phyloP scores from a whole-genome alignment of 2,329 filamentous ascomycete species.

The Colletotrichum tropicicola region DNA sequence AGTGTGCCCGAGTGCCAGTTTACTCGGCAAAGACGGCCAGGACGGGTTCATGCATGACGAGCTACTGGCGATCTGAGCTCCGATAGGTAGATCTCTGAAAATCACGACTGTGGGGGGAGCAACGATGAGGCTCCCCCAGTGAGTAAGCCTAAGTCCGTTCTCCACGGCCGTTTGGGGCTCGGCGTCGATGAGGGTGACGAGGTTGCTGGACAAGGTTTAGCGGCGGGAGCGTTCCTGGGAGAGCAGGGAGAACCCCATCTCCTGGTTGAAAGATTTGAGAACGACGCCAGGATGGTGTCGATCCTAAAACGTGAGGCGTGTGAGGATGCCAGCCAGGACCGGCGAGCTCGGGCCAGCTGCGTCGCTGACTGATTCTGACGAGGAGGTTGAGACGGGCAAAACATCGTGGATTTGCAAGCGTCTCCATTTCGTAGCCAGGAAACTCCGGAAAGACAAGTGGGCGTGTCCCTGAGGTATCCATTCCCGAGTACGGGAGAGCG shows the following conservation, averaged over 20 bases:
- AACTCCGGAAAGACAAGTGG: conserved; percentile 3
- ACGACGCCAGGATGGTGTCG: conserved; percentile 21
- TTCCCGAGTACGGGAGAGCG: conserved; percentile 2
- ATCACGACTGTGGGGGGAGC: conserved; percentile 12
- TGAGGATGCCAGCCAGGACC: conserved; percentile 15
- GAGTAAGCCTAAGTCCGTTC: conserved; percentile 3
- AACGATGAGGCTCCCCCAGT: conserved; percentile 4
- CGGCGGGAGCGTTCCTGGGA: conserved; percentile 26
- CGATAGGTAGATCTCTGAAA: conserved; percentile 25
- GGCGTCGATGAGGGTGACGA: conserved; percentile 18
- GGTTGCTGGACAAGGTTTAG: conserved; percentile 19
- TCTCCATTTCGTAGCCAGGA: neutral
- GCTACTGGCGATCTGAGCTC: conserved; percentile 11
- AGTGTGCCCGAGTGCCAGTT: conserved; percentile 5
- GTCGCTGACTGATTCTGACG: conserved; percentile 10
- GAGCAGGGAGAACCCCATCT: conserved; percentile 17
- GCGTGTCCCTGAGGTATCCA: conserved; percentile 9
- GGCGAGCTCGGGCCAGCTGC: conserved; percentile 19
- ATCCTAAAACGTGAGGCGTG: conserved; percentile 29
- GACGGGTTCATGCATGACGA: conserved; percentile 18
- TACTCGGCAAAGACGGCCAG: conserved; percentile 13
- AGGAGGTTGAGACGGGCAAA: conserved; percentile 18
- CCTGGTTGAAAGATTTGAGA: conserved; percentile 11
- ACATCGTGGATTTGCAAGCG: conserved; percentile 4
- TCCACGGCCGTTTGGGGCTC: conserved; percentile 17